phyloP scores from a whole-genome alignment of 768 basidiomycete species.

The Floccularia luteovirens region DNA sequence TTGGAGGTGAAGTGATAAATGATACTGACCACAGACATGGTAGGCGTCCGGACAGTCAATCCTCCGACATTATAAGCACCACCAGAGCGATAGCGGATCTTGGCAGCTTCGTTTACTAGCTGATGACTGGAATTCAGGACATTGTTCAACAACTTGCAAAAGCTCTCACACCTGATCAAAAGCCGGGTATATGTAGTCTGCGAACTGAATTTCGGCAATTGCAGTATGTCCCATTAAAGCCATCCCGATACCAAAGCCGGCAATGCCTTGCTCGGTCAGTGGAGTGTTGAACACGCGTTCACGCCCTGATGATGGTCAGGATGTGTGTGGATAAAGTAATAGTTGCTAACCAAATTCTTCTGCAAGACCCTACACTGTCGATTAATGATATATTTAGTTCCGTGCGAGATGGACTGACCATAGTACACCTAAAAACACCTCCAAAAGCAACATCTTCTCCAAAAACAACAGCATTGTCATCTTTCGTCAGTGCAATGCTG shows the following conservation, averaged over 20 bases:
- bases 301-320: slow-evolving; percentile 40
- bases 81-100: slow-evolving; percentile 85
- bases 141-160: slow-evolving; percentile 2
- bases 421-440: slow-evolving; percentile 90
- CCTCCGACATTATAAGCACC: slow-evolving; percentile 78
- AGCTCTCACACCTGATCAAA: slow-evolving; percentile 84
- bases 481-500: slow-evolving; percentile 78
- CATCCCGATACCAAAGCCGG: slow-evolving; percentile 88
- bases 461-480: slow-evolving; percentile 84
- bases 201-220: slow-evolving; percentile 90
- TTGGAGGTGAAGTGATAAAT: background rate
- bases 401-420: slow-evolving; percentile 39
- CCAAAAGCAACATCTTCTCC: slow-evolving; percentile 92
- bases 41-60: slow-evolving; percentile 77
- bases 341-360: slow-evolving; percentile 77
- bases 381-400: slow-evolving; percentile 3
- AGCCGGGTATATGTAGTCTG: slow-evolving; percentile 89
- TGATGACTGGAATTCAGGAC: slow-evolving; percentile 17
- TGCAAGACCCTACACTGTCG: slow-evolving; percentile 63
- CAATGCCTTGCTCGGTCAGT: slow-evolving; percentile 88
- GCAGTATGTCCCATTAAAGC: slow-evolving; percentile 92
- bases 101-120: slow-evolving; percentile 95
- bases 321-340: background rate
- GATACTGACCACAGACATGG: slow-evolving; percentile 73
- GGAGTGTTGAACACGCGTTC: slow-evolving; percentile 97